A percentile compares a stretch with the other conserved stretches of the same genome.
Conservation (phyloP, 306 rosid genomes). For the Mimosa pudica region DNA sequence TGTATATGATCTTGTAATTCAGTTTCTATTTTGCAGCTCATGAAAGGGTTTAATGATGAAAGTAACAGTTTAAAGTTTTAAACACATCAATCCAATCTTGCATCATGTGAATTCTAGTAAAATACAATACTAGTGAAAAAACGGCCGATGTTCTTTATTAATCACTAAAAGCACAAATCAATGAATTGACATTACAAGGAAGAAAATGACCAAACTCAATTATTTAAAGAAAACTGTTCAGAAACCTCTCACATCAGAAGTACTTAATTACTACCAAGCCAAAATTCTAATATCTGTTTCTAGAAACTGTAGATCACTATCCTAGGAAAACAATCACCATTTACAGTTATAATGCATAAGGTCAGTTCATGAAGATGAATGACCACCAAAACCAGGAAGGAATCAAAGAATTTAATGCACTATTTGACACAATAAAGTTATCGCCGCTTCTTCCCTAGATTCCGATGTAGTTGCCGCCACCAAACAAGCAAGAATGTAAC, state of each 20-base stretch:
- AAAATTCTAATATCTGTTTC: conserved; percentile 42
- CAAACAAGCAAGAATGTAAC: conserved; percentile 61
- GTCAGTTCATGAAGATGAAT: conserved; percentile 38
- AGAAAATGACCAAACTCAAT: conserved; percentile 28
- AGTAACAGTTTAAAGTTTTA: too few relatives aligned
- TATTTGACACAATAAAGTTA: conserved; percentile 31
- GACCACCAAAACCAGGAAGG: conserved; percentile 53
- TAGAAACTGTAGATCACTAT: conserved; percentile 57
- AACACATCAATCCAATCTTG: neutral
- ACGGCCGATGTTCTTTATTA: neutral
- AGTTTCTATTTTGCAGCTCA: neutral
- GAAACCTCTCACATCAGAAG: conserved; percentile 43
- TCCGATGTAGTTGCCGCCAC: conserved; percentile 88
- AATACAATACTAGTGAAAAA: neutral
- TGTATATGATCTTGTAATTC: neutral
- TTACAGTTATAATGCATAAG: conserved; percentile 58
- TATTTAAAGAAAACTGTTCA: conserved; percentile 41
- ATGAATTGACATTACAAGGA: neutral
- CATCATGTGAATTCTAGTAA: neutral
- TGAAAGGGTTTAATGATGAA: neutral
- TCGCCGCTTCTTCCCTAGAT: conserved; percentile 71
- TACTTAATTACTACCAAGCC: conserved; percentile 38
- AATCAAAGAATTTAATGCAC: conserved; percentile 66
- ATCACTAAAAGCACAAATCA: neutral
- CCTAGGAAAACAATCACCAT: conserved; percentile 63